These are phyloP conservation scores for Phytopythium delawarense DNA, from an alignment of 352 stramenopile genomes.

Conservation along the genomic window DNA sequence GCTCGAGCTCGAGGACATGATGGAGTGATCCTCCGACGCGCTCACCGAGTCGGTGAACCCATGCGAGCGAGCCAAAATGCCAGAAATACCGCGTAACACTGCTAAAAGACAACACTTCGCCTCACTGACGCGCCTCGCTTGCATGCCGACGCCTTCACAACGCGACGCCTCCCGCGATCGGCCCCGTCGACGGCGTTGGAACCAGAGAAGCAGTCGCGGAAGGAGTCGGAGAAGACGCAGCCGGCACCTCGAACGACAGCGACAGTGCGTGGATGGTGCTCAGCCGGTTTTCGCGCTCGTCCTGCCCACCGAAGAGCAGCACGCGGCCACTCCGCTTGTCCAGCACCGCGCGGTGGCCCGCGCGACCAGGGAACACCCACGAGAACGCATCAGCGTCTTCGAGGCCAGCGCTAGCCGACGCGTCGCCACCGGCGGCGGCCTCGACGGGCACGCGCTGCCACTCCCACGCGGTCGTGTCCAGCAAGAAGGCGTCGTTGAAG, in stretches of 20 bases:
- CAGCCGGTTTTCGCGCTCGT: constrained; percentile 74
- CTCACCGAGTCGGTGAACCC: neutral
- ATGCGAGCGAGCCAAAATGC: neutral
- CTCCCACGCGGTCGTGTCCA: constrained; percentile 90
- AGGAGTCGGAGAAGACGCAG: neutral
- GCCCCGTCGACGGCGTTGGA: neutral
- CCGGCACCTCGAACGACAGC: constrained; percentile 13
- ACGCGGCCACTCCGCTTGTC: constrained; percentile 58
- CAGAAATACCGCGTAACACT: neutral
- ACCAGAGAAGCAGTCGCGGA: neutral
- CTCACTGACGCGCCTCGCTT: neutral
- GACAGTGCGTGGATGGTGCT: constrained; percentile 71
- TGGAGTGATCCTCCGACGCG: constrained; percentile 23
- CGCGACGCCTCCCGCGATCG: neutral
- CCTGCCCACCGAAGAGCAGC: constrained; percentile 86
- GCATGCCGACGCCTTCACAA: neutral
- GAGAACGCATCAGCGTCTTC: constrained; percentile 1
- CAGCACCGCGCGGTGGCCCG: constrained; percentile 83
- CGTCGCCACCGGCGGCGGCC: constrained; percentile 11
- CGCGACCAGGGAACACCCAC: constrained; percentile 39
- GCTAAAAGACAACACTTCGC: neutral
- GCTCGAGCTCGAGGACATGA: constrained; percentile 75
- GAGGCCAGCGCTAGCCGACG: neutral
- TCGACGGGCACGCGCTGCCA: constrained; percentile 70
- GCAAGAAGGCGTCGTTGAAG: constrained; percentile 88